Conservation (phyloP, 2,329 filamentous ascomycete species). For the Aureobasidium sp. region DNA sequence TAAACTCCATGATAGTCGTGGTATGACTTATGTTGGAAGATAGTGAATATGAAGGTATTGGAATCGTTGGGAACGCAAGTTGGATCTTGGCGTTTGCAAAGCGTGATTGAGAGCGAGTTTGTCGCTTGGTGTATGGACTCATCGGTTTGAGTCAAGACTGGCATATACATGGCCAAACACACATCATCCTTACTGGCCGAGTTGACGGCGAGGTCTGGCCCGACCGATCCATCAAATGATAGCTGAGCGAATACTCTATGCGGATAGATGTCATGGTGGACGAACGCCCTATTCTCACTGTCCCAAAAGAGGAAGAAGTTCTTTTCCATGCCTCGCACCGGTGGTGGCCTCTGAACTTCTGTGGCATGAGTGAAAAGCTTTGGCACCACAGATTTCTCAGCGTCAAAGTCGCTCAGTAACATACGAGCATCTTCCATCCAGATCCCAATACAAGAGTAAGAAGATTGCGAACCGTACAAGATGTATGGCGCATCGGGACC, state of each 20-base stretch:
- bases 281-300: conserved; percentile 47
- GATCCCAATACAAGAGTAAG: conserved; percentile 62
- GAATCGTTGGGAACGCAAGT: conserved; percentile 45
- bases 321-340: conserved; percentile 59
- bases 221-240: conserved; percentile 49
- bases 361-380: conserved; percentile 47
- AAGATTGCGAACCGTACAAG: conserved; percentile 63
- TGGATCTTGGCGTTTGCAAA: conserved; percentile 56
- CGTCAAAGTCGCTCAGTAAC: conserved; percentile 45
- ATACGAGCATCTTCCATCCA: conserved; percentile 62
- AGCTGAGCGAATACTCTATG: conserved; percentile 57
- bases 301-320: conserved; percentile 73
- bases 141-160: conserved; percentile 36
- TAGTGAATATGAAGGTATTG: conserved; percentile 62
- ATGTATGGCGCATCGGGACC: conserved; percentile 57
- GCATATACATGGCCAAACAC: conserved; percentile 56
- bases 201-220: conserved; percentile 50
- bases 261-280: conserved; percentile 61
- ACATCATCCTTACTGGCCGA: conserved; percentile 43
- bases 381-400: conserved; percentile 23
- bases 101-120: conserved; percentile 63
- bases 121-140: conserved; percentile 67
- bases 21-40: conserved; percentile 63
- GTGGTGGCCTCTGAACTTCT: conserved; percentile 58
- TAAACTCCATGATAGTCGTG: conserved; percentile 57